Evolutionary conservation across 1,284 basidiomycete genomes (phyloP), one percentile per base, ranked within the genome.

Genomic region (Ceratobasidium sp.): DNA sequence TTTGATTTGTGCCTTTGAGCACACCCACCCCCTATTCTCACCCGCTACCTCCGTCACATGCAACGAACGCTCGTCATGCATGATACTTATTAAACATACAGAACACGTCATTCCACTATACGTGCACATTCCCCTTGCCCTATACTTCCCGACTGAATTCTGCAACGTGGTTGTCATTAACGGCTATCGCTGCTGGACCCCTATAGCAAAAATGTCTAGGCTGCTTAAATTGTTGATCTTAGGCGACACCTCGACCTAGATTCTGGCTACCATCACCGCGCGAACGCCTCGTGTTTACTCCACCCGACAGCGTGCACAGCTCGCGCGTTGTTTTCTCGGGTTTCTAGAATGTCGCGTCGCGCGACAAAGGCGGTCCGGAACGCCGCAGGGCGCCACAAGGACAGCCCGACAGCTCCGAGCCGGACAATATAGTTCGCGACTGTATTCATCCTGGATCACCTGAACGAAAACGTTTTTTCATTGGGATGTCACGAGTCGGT

Each of bases 251-350:
- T 56, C 54, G 29, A 56, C 54, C 54, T 31, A 24, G 29, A 34
- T 24, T 37, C 31, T 34, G 27, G 13, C 59, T 62, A 41, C 22
- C 59, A 46, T 56, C 51, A 69, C 39, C 65, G 53, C 54, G 65
- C 53, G 51, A 9, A 13, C 34, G 39, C 53, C 65, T 53, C 65
- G 65, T 69, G 65, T 69, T 69, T 13, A 37, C 53, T 46, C 65
- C 65, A 69, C 51, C 31, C 22, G 29, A 24, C 51, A 69, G 54
- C 65, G 39, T 69, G 65, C 22, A 24, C 27, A 7, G 54, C 65
- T 66, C 43, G 49, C 64, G 54, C 27, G 54, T 34, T 56, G 24
- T 56, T 56, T 56, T 56, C 54, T 56, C 54, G 54, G 54, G 1
- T 34, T 56, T 56, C 54, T 56, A 34, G 54, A 56, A 56, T 14